A percentile compares a stretch with the other conserved stretches of the same genome.
Evolutionary conservation across 2,329 filamentous ascomycete species (phyloP).

Genomic region (Cercospora sp.): DNA sequence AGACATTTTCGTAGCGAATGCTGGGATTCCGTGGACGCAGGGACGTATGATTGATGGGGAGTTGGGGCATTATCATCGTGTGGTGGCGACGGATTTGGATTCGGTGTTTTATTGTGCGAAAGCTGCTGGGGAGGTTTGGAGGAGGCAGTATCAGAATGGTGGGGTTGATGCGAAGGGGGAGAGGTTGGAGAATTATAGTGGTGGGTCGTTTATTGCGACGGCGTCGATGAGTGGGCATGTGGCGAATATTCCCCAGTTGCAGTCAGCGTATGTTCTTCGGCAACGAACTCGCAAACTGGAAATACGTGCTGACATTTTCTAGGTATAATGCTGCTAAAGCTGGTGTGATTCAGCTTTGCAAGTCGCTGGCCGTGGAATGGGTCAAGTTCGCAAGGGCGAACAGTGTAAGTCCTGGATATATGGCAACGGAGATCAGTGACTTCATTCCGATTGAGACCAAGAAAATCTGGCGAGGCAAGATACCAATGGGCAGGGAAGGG

Average conservation of each 20-base stretch:
- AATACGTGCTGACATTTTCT: neutral
- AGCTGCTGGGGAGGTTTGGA: constrained; percentile 66
- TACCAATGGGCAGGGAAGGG: constrained; percentile 47
- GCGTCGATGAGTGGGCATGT: constrained; percentile 39
- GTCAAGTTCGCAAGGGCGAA: constrained; percentile 58
- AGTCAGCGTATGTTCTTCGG: constrained; percentile 43
- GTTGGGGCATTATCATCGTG: constrained; percentile 63
- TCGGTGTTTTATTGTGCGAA: constrained; percentile 48
- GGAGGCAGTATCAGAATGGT: constrained; percentile 65
- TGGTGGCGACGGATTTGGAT: constrained; percentile 68
- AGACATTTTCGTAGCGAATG: constrained; percentile 78
- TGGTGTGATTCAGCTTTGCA: constrained; percentile 57
- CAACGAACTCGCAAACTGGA: neutral
- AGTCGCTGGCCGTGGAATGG: constrained; percentile 58
- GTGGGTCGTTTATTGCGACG: constrained; percentile 53
- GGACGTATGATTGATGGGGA: constrained; percentile 66
- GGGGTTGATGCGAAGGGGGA: constrained; percentile 54
- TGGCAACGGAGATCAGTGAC: constrained; percentile 58
- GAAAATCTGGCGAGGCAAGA: constrained; percentile 54
- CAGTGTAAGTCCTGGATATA: constrained; percentile 55
- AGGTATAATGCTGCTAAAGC: constrained; percentile 52
- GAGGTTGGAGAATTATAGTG: constrained; percentile 44
- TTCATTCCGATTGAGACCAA: constrained; percentile 39
- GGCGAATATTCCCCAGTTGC: constrained; percentile 50
- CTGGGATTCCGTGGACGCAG: constrained; percentile 71